Base-by-base conservation (phyloP, 1,139 yeast genomes). In the Kurtzmaniella quercitrusa region DNA sequence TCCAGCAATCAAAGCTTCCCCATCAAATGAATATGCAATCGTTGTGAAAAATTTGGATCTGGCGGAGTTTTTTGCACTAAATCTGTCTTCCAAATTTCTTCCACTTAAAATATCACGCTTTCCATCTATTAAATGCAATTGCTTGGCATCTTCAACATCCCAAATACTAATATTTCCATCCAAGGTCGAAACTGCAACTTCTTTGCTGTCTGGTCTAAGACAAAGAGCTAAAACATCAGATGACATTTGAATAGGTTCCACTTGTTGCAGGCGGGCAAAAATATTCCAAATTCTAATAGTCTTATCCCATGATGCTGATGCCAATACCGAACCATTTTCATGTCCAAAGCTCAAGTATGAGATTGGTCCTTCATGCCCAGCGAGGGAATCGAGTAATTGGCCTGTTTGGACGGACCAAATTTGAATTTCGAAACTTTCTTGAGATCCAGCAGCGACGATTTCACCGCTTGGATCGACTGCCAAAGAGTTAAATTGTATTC, bases 381-480 rank as follows among this genome's bases (percentile, higher is more conserved):
- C 71, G 40, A 93, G 71, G 18, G 88, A 77, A 57, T 94, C 98
- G 44, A 93, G 73, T 40, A 93, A 68, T 60, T 91, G 97, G 1
- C 95, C 86, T 0, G 97, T 91, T 67, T 93, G 98, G 1, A 94
- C 97, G 9, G 96, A 88, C 99, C 99, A 93, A 33, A 93, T 87
- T 58, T 86, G 91, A 43, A 93, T 86, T 49, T 88, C 96, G 63
- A 83, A 93, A 48, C 84, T 85, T 58, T 91, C 97, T 41, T 84
- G 74, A 4, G 97, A 87, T 2, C 98, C 97, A 2, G 98, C 98
- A 56, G 94, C 91, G 6, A 94, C 93, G 42, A 94, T 83, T 63
- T 94, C 98, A 21, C 98, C 98, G 60, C 96, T 86, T 23, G 98
- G 97, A 60, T 93, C 99, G 36, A 89, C 95, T 0, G 98, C 98